Evolutionary conservation across 2,329 filamentous ascomycete genomes (phyloP).

Genomic region (Talaromyces sp.): DNA sequence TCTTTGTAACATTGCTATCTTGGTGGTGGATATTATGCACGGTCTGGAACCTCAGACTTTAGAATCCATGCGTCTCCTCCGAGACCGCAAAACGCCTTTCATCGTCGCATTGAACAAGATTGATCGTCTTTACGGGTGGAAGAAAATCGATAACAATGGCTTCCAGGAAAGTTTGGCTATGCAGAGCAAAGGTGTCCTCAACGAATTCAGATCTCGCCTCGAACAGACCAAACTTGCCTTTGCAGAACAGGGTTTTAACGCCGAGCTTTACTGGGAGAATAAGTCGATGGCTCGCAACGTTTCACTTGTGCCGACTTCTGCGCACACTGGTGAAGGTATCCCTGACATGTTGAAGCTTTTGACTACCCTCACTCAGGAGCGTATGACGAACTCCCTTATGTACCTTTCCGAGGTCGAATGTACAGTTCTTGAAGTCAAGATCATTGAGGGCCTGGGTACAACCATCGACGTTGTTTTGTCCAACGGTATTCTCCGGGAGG

Average conservation of each 20-base stretch:
- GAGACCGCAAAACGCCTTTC: constrained; percentile 93
- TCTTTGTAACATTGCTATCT: constrained; percentile 97
- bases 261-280: constrained; percentile 95
- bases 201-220: constrained; percentile 87
- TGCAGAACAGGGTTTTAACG: constrained; percentile 95
- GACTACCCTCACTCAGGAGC: constrained; percentile 84
- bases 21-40: constrained; percentile 99
- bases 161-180: constrained; percentile 87
- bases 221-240: constrained; percentile 91
- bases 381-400: constrained; percentile 96
- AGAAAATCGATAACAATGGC: constrained; percentile 96
- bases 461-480: constrained; percentile 96
- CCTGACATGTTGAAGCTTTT: constrained; percentile 98
- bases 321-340: constrained; percentile 98
- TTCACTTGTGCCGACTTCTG: constrained; percentile 94
- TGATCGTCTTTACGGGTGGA: constrained; percentile 98
- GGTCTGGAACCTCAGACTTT: constrained; percentile 94
- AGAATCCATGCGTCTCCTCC: constrained; percentile 90
- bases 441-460: constrained; percentile 97
- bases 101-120: constrained; percentile 99
- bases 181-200: constrained; percentile 88
- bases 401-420: constrained; percentile 97
- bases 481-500: constrained; percentile 90
- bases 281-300: constrained; percentile 93
- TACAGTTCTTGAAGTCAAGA: constrained; percentile 97